Evolutionary conservation across 2,329 filamentous ascomycete species (phyloP), one percentile per base, ranked within the genome.

Genomic region (Aspergillus nomiae): DNA sequence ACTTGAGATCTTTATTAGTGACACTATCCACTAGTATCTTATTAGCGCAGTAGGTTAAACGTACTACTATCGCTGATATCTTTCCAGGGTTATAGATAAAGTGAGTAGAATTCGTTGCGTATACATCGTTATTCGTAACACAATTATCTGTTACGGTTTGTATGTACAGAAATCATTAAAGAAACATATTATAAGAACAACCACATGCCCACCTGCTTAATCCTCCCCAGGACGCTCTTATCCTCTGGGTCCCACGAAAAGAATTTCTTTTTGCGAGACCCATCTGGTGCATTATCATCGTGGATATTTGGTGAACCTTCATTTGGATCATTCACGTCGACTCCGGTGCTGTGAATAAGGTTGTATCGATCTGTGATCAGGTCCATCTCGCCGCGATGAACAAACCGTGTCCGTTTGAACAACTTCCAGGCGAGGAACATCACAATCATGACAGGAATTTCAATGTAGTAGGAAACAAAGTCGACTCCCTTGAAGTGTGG

Each of bases 381-480:
- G 72, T 87, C 84, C 82, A 86, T 85, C 57, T 81, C 79, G 28
- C 75, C 74, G 38, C 78, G 68, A 16, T 70, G 71, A 21, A 84
- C 82, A 57, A 84, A 79, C 62, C 73, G 79, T 6, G 83, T 84
- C 36, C 76, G 68, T 67, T 78, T 82, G 67, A 85, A 74, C n/a
- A 82, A 38, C 70, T 88, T 88, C 87, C 87, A 89, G 0, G 72
- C 79, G 14, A 87, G 50, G 65, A 82, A 84, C 75, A 87, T 84
- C 16, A 84, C 73, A 19, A 85, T 66, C 82, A 90, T 87, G 61
- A 90, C 69, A 0, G 87, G 85, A 21, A 90, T 75, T 74, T 89
- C 86, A 43, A 90, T 82, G 69, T 90, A 89, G 64, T 82, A 87
- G 63, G 85, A 88, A 54, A 90, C 85, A 69, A 90, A 90, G 69